Evolutionary conservation across 305 asterid genomes (phyloP).

Genomic region (Fraxinus sp.): DNA sequence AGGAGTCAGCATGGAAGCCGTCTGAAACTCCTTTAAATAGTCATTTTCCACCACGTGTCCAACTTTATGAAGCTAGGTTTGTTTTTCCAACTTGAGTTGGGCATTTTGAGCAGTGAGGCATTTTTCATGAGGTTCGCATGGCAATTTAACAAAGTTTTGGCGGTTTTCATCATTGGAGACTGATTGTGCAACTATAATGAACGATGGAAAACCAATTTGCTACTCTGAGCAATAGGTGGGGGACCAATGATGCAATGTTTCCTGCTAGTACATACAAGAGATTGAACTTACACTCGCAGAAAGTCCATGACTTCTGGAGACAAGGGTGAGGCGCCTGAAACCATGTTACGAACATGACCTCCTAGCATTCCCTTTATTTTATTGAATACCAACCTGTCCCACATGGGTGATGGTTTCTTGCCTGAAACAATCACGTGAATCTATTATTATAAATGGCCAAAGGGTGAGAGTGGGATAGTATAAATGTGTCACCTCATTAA

Average conservation of each 20-base stretch:
- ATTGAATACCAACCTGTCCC: constrained; percentile 65
- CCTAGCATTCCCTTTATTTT: constrained; percentile 62
- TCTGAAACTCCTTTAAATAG: neutral
- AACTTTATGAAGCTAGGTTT: neutral
- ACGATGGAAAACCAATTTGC: neutral
- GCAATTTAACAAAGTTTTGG: neutral
- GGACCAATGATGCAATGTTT: neutral
- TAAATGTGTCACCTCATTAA: neutral
- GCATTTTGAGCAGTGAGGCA: neutral
- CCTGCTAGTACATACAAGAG: neutral
- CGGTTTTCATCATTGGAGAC: neutral
- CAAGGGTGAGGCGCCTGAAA: constrained; percentile 73
- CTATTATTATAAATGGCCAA: neutral
- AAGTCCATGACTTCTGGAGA: constrained; percentile 75
- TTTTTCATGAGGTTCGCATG: neutral
- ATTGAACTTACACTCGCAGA: constrained; percentile 55
- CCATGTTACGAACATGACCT: constrained; percentile 64
- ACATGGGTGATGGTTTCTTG: constrained; percentile 49
- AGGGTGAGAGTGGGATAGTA: neutral
- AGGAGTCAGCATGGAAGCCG: neutral
- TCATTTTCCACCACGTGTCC: neutral
- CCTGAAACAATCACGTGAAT: constrained; percentile 36
- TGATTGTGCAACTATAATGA: neutral
- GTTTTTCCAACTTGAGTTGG: neutral
- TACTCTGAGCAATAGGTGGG: neutral